phyloP scores from a whole-genome alignment of 345 rosid genomes.

The Zanthoxylum bungeanum region DNA sequence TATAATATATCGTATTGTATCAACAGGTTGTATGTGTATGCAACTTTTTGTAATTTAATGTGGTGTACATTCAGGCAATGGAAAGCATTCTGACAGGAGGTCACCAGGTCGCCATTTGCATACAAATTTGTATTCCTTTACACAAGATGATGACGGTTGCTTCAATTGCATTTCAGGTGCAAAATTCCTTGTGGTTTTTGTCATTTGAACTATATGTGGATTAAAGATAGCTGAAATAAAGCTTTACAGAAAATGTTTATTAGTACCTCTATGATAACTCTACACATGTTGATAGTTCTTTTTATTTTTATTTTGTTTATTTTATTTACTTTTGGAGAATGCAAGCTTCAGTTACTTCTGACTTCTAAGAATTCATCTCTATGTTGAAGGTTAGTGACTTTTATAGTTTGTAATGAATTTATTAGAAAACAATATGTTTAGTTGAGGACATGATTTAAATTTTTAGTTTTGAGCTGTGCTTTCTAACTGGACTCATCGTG shows the following conservation, averaged over 20 bases:
- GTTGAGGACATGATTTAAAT: background rate
- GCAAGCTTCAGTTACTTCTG: background rate
- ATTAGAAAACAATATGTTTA: background rate
- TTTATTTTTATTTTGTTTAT: background rate
- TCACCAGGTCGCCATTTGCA: slow-evolving; percentile 38
- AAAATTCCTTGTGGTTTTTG: slow-evolving; percentile 6
- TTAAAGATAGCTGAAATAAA: background rate
- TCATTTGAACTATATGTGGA: slow-evolving; percentile 3
- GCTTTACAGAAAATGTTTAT: background rate
- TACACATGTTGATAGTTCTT: background rate
- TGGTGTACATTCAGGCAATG: slow-evolving; percentile 39
- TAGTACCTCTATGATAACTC: background rate
- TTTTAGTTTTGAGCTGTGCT: background rate
- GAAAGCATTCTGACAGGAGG: slow-evolving; percentile 40
- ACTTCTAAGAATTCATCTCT: background rate
- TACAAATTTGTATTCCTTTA: slow-evolving; percentile 46
- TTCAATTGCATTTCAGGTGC: slow-evolving; percentile 58
- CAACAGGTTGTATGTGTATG: slow-evolving; percentile 2
- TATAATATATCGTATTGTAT: slow-evolving; percentile 8
- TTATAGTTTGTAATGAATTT: background rate
- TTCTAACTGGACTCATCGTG: background rate
- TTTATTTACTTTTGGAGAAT: background rate
- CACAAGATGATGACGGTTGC: slow-evolving; percentile 49
- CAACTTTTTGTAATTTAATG: slow-evolving; percentile 18
- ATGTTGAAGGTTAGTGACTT: background rate